Percentiles rank a stretch among this genome's conserved stretches.
These are phyloP conservation scores for Erythrophleum fordii DNA, from an alignment of 306 rosid species.

Conservation along the genomic window DNA sequence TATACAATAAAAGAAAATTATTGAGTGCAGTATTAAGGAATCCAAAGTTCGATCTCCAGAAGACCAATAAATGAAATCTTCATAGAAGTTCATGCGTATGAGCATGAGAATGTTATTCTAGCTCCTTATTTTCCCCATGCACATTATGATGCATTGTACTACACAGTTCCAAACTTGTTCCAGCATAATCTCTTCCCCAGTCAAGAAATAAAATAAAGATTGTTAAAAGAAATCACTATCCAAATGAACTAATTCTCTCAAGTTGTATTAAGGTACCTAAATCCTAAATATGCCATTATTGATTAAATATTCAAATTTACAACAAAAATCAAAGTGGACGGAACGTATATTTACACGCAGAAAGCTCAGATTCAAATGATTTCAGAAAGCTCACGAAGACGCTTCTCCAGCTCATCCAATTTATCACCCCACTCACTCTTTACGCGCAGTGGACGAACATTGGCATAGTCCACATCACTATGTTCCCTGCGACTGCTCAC, in stretches of 20 bases:
- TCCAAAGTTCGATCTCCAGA: neutral
- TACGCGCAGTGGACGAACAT: constrained; percentile 53
- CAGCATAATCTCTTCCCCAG: neutral
- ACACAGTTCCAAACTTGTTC: neutral
- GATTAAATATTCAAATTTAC: neutral
- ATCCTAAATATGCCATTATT: too few relatives aligned
- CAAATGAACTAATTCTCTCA: neutral
- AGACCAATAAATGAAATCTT: neutral
- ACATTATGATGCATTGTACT: neutral
- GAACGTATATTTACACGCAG: neutral
- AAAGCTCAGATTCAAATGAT: constrained; percentile 29
- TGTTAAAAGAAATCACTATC: neutral
- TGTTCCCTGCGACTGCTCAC: constrained; percentile 34
- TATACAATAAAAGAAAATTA: too few relatives aligned
- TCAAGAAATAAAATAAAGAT: neutral
- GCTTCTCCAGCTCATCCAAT: constrained; percentile 65
- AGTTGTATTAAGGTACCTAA: neutral
- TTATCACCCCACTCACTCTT: constrained; percentile 56
- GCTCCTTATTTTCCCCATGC: neutral
- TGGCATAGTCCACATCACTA: constrained; percentile 35
- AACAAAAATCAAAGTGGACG: neutral
- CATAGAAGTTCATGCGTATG: neutral
- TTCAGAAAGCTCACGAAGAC: constrained; percentile 56
- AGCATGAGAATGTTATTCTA: neutral
- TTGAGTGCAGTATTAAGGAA: too few relatives aligned